Conservation (phyloP, 2,329 filamentous ascomycete genomes). For the Trichophyton verrucosum region DNA sequence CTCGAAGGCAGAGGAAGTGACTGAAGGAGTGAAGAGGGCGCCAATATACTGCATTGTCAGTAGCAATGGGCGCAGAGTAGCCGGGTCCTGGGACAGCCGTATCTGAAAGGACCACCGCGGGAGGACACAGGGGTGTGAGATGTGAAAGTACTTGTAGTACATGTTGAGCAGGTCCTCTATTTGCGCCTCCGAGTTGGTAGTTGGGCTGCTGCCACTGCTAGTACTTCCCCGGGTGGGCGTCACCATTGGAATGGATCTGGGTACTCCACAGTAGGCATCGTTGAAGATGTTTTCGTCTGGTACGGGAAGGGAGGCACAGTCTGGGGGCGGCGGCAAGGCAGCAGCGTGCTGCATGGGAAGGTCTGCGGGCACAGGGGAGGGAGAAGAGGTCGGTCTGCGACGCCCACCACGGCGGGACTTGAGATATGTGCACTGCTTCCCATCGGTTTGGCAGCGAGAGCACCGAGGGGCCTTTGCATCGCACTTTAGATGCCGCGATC, state of each 20-base stretch:
- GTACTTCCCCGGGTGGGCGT: not conserved
- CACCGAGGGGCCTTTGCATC: slow-evolving; percentile 35
- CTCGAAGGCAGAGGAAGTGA: slow-evolving; percentile 1
- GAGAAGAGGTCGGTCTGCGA: slow-evolving; percentile 16
- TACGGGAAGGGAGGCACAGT: not conserved
- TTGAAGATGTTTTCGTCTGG: not conserved
- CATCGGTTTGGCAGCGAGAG: slow-evolving; percentile 30
- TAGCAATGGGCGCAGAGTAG: slow-evolving; percentile 16
- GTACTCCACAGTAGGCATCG: not conserved
- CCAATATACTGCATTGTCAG: slow-evolving; percentile 22
- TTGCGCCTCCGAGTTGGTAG: not conserved
- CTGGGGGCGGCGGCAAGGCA: not conserved
- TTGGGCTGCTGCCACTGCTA: slow-evolving; percentile 1
- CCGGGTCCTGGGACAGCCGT: slow-evolving; percentile 7
- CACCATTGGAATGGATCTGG: not conserved
- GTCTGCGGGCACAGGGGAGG: not conserved
- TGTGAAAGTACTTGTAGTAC: slow-evolving; percentile 25
- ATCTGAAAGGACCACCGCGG: slow-evolving; percentile 14
- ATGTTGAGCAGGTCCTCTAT: slow-evolving; percentile 11
- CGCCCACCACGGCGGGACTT: slow-evolving; percentile 37
- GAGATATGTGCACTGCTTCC: slow-evolving; percentile 37
- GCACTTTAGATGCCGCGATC: slow-evolving; percentile 35
- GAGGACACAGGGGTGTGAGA: slow-evolving; percentile 20
- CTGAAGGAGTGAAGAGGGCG: slow-evolving; percentile 13
- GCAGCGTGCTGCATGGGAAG: not conserved